These are phyloP conservation scores for Coprinopsis cinerea DNA, from an alignment of 768 basidiomycete genomes.

Conservation along the genomic window DNA sequence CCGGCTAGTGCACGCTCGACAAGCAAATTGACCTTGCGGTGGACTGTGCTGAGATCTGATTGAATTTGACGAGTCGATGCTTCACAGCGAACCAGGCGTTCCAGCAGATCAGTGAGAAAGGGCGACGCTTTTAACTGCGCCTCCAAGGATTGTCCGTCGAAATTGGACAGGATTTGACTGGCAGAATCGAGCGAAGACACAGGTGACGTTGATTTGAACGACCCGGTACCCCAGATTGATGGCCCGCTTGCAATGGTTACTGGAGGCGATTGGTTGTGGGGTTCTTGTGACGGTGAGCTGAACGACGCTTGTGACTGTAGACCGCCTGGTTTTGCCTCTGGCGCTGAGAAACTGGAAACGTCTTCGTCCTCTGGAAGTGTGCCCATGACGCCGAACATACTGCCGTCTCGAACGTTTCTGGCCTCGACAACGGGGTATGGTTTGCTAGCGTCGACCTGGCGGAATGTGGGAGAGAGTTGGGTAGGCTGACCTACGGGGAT, in stretches of 20 bases:
- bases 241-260: background rate
- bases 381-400: slow-evolving; percentile 44
- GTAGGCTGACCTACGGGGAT: slow-evolving; percentile 31
- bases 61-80: slow-evolving; percentile 65
- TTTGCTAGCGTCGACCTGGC: slow-evolving; percentile 41
- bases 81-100: slow-evolving; percentile 70
- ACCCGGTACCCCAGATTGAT: slow-evolving; percentile 23
- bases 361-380: slow-evolving; percentile 53
- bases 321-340: slow-evolving; percentile 14
- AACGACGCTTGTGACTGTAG: slow-evolving; percentile 22
- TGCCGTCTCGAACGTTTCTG: slow-evolving; percentile 41
- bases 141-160: slow-evolving; percentile 56
- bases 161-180: slow-evolving; percentile 49
- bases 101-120: slow-evolving; percentile 68
- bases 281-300: slow-evolving; percentile 31
- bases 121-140: slow-evolving; percentile 72
- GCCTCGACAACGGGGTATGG: slow-evolving; percentile 32
- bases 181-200: slow-evolving; percentile 75
- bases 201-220: slow-evolving; percentile 62
- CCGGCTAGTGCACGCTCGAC: slow-evolving; percentile 57
- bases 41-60: slow-evolving; percentile 65
- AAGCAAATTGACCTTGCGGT: slow-evolving; percentile 72
- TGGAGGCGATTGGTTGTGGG: slow-evolving; percentile 3
- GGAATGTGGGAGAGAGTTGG: slow-evolving; percentile 41
- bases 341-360: slow-evolving; percentile 18